Conservation (phyloP, 371 early-diverging fungal species). For the Rhizopus delemar region DNA sequence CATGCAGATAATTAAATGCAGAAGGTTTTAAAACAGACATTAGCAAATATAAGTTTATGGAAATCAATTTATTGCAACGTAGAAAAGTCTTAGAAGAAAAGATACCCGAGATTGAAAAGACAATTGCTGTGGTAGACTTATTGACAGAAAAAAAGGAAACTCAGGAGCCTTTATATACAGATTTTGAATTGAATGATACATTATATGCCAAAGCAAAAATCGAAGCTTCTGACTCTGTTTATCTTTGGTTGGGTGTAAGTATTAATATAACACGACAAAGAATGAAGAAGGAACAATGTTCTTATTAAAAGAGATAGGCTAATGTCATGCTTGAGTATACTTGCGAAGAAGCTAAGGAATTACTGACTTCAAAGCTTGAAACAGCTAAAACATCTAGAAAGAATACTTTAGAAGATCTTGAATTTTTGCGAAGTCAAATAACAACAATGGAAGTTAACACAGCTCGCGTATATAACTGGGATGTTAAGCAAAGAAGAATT, state of each 20-base stretch:
- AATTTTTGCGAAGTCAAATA: conserved; percentile 92
- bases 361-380: conserved; percentile 74
- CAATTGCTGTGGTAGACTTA: conserved; percentile 82
- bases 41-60: conserved; percentile 98
- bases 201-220: conserved; percentile 87
- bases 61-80: conserved; percentile 81
- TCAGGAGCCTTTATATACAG: conserved; percentile 76
- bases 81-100: conserved; percentile 83
- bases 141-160: conserved; percentile 65
- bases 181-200: conserved; percentile 94
- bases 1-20: neutral
- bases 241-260: conserved; percentile 94
- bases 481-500: conserved; percentile 84
- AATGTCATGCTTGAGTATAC: conserved; percentile 97
- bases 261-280: too few relatives aligned
- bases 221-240: conserved; percentile 75
- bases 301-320: conserved; percentile 56
- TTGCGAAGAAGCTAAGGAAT: conserved; percentile 83
- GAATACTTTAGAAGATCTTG: conserved; percentile 88
- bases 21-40: neutral
- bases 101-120: conserved; percentile 96
- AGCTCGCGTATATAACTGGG: conserved; percentile 96
- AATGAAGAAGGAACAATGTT: neutral
- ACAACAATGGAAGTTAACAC: conserved; percentile 99
- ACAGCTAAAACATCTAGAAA: conserved; percentile 72